Base-by-base conservation (phyloP, 768 basidiomycete species). In the Gloeopeniophorella convolvens region DNA sequence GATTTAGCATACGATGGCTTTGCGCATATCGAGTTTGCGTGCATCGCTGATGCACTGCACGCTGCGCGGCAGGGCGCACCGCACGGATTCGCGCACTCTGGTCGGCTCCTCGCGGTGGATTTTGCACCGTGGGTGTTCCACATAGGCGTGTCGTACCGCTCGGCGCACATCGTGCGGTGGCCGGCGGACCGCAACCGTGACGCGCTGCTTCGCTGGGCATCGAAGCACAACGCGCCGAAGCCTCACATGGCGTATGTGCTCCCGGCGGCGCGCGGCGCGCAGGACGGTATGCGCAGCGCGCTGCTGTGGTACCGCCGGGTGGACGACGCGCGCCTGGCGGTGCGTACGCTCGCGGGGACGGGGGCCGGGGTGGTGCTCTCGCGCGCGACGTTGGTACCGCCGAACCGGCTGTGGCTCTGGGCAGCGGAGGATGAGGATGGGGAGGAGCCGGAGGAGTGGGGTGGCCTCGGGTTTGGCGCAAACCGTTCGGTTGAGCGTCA, bases 21-120 rank as follows among this genome's bases (percentile, higher is more conserved):
- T 33, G 54, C 50, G 8, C 50, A 55, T 28, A 26, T 53, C 18
- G 54, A 56, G 42, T 56, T 54, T 46, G 44, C 54, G 21, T 46
- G 40, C 4, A 39, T 34, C 10, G 45, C 42, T 32, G 44, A 46
- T 6, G 45, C 51, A 5, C 23, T 42, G 1, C 44, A 45, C 4
- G 54, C 50, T n/a, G 44, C 36, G 10, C 40, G 45, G 11, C 26
- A 45, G 33, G 51, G 50, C 15, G 45, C 34, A 6, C 31, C 24
- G 2, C 41, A 42, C 27, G 54, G 54, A n/a, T 56, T 54, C 31
- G 43, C 51, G 13, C 43, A 53, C 10, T 10, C 3, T 33, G 23
- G 32, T 3, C 54, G 51, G 5, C 35, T 55, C 23, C 41, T 51
- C 3, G 24, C 41, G 5, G 13, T 47, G 15, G 50, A 54, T 28